Conservation (phyloP, 352 stramenopile genomes). For the Plasmopara halstedii region DNA sequence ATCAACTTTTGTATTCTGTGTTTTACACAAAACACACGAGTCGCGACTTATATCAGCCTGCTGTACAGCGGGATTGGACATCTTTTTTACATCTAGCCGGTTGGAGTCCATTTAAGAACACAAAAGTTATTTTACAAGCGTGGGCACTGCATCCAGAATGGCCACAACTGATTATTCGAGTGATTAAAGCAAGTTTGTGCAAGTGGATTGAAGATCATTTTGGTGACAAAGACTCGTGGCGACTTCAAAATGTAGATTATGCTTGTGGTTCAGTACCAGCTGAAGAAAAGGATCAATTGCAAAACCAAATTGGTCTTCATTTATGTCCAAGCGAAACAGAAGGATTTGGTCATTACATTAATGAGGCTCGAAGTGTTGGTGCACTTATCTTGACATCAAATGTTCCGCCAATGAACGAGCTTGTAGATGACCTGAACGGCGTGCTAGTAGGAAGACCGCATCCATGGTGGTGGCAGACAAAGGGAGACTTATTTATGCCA, state of each 20-base stretch:
- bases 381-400: slow-evolving; percentile 72
- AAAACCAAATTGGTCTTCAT: slow-evolving; percentile 73
- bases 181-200: slow-evolving; percentile 59
- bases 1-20: slow-evolving; percentile 69
- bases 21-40: slow-evolving; percentile 83
- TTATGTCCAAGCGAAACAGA: slow-evolving; percentile 71
- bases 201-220: slow-evolving; percentile 58
- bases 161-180: slow-evolving; percentile 59
- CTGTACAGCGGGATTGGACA: slow-evolving; percentile 57
- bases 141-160: slow-evolving; percentile 69
- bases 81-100: slow-evolving; percentile 65
- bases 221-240: slow-evolving; percentile 34
- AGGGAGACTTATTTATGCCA: slow-evolving; percentile 80
- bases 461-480: slow-evolving; percentile 78
- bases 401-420: slow-evolving; percentile 79
- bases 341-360: slow-evolving; percentile 83
- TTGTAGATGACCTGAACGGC: slow-evolving; percentile 62
- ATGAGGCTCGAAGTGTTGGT: slow-evolving; percentile 66
- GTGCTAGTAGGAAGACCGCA: slow-evolving; percentile 52
- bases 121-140: slow-evolving; percentile 54
- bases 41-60: slow-evolving; percentile 50
- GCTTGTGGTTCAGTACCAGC: slow-evolving; percentile 51
- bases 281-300: slow-evolving; percentile 50
- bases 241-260: slow-evolving; percentile 68
- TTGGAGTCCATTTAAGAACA: slow-evolving; percentile 76